These are phyloP conservation scores for Candida loeiensis DNA, from an alignment of 805 yeast species.

Conservation along the genomic window DNA sequence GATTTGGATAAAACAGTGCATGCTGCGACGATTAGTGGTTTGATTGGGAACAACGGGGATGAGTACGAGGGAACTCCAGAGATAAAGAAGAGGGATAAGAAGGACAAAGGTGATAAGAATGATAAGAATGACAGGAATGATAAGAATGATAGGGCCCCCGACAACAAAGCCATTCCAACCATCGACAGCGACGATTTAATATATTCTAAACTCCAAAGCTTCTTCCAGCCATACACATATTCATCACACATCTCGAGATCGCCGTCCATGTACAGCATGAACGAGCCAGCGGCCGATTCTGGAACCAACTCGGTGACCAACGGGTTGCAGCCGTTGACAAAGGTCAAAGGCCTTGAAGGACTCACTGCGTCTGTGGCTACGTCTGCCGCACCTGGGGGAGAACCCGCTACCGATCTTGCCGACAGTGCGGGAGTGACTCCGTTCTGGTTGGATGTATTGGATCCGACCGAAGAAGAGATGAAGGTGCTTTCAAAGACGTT, in stretches of 20 bases:
- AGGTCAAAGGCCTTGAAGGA: conserved; percentile 1
- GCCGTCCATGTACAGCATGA: conserved; percentile 11
- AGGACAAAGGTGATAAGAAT: not conserved
- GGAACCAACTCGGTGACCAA: conserved; percentile 5
- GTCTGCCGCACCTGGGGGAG: conserved; percentile 10
- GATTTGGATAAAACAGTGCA: conserved; percentile 87
- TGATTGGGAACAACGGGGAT: conserved; percentile 23
- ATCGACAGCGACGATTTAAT: too few relatives aligned
- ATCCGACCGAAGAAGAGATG: conserved; percentile 97
- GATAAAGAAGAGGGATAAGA: too few relatives aligned
- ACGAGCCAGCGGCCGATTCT: conserved; percentile 2
- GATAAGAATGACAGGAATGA: not conserved
- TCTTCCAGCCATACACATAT: conserved; percentile 26
- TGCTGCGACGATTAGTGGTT: conserved; percentile 81
- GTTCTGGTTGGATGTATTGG: conserved; percentile 83
- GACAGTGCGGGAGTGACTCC: conserved; percentile 19
- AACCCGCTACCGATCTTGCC: conserved; percentile 1
- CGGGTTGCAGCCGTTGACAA: conserved; percentile 8
- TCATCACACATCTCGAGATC: conserved; percentile 9
- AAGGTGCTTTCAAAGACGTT: conserved; percentile 84
- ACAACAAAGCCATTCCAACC: too few relatives aligned
- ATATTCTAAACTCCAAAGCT: conserved; percentile 15
- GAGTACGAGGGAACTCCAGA: too few relatives aligned
- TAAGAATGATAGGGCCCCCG: too few relatives aligned
- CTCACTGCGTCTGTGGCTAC: conserved; percentile 14